A percentile compares a stretch with the other conserved stretches of the same genome.
Conservation (phyloP, 371 early-diverging fungal genomes). For the Umbelopsis sp. region DNA sequence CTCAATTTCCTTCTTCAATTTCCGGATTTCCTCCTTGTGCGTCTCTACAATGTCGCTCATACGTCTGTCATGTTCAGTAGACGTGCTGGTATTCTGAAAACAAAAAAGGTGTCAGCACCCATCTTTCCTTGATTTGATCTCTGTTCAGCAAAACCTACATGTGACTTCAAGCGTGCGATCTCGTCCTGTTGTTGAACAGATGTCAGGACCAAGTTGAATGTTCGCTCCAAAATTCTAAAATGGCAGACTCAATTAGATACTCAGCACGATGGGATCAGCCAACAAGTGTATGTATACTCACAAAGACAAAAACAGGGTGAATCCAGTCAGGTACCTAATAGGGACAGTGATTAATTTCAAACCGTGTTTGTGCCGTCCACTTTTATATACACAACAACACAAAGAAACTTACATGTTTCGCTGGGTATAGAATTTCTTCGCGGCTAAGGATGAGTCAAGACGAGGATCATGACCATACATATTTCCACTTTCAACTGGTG, state of each 20-base stretch:
- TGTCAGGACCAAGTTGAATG: constrained; percentile 72
- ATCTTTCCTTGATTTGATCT: not conserved
- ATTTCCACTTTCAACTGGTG: constrained; percentile 40
- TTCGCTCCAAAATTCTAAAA: constrained; percentile 72
- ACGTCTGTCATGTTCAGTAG: constrained; percentile 32
- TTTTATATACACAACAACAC: too few relatives aligned
- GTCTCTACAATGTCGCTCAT: constrained; percentile 37
- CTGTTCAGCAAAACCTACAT: constrained; percentile 35
- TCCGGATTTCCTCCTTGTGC: constrained; percentile 36
- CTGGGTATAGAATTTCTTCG: constrained; percentile 86
- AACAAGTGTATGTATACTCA: constrained; percentile 26
- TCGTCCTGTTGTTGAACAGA: constrained; percentile 72
- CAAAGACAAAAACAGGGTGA: constrained; percentile 86
- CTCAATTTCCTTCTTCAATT: constrained; percentile 44
- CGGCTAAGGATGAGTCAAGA: constrained; percentile 65
- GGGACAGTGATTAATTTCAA: not conserved
- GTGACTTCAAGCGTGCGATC: constrained; percentile 56
- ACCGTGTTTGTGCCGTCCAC: not conserved
- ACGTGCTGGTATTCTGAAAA: constrained; percentile 23
- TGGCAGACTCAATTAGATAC: too few relatives aligned
- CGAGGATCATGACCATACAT: constrained; percentile 47
- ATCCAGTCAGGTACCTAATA: constrained; percentile 77
- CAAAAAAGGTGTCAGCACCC: not conserved
- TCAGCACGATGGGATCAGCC: too few relatives aligned
- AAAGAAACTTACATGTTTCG: constrained; percentile 70